Evolutionary conservation across 208 protist species (phyloP), one percentile per base, ranked within the genome.

Genomic region (Trichomonas gallinae): DNA sequence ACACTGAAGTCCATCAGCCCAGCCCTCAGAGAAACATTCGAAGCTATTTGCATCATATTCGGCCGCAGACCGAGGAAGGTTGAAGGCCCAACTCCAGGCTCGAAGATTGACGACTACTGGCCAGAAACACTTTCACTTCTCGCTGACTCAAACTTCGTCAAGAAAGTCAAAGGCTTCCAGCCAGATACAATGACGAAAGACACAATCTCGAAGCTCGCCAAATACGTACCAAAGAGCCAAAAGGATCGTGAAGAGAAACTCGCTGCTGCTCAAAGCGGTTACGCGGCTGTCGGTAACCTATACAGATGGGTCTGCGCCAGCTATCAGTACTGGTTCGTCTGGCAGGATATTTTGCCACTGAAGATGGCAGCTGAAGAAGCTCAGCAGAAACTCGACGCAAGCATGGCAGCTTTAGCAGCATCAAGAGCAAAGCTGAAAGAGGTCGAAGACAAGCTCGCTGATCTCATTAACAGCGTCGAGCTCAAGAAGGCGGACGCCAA

Each of bases 291-390:
- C 40, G 97, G 97, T 48, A 97, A 97, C 10, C 96, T 98, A 23
- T 98, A 97, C 93, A 96, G 97, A 44, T 98, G 97, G 88, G 96
- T 98, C 51, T 63, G 98, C 49, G 97, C 97, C 81, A 98, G 97
- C 87, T 97, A 97, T 58, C 49, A 96, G 34, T 98, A 98, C 96
- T 97, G 99, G 97, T 97, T 98, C 72, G 99, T 99, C 88, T 99
- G 98, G 93, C 98, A 98, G 97, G 98, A 99, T 31, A 99, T 99
- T 96, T 98, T 98, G 88, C 99, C 99, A 46, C 99, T 99, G 98
- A 98, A 99, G 97, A 98, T 99, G 96, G 98, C 98, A 4, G 97
- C 99, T 31, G 98, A 98, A 21, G 98, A 98, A 97, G 98, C 99
- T 9, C 98, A 98, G 96, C 98, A 98, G 97, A 98, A 99, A 96